Conservation (phyloP, 1,284 basidiomycete species). For the Cryptococcus deneoformans region DNA sequence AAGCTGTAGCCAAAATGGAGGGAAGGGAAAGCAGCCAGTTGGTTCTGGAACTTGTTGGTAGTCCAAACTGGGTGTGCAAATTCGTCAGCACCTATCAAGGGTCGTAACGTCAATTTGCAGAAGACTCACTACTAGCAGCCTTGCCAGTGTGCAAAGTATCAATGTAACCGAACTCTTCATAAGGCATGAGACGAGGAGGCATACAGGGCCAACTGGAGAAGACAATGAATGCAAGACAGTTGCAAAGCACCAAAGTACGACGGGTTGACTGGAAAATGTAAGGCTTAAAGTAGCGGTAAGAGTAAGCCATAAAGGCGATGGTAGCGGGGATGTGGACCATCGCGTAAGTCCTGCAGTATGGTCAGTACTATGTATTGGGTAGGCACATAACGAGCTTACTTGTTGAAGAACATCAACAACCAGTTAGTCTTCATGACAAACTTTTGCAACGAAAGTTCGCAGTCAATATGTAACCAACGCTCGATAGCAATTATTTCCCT, state of each 20-base stretch:
- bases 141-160: conserved; percentile 40
- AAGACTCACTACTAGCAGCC: conserved; percentile 30
- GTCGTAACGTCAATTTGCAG: background rate
- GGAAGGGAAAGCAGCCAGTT: conserved; percentile 40
- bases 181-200: conserved; percentile 44
- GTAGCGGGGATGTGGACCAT: conserved; percentile 49
- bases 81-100: background rate
- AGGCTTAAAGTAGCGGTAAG: conserved; percentile 36
- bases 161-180: conserved; percentile 33
- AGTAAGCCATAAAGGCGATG: conserved; percentile 45
- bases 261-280: conserved; percentile 39
- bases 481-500: conserved; percentile 37
- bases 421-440: conserved; percentile 30
- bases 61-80: conserved; percentile 22
- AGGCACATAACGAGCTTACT: conserved; percentile 17
- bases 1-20: conserved; percentile 38
- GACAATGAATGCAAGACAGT: conserved; percentile 46
- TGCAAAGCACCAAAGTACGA: conserved; percentile 44
- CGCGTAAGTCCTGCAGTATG: conserved; percentile 33
- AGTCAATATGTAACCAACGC: conserved; percentile 32
- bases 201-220: conserved; percentile 49
- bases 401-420: conserved; percentile 41
- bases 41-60: conserved; percentile 43
- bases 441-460: conserved; percentile 39
- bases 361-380: conserved; percentile 3